Base-by-base conservation (phyloP, 2,329 filamentous ascomycete genomes). In the Monosporascus sp. region DNA sequence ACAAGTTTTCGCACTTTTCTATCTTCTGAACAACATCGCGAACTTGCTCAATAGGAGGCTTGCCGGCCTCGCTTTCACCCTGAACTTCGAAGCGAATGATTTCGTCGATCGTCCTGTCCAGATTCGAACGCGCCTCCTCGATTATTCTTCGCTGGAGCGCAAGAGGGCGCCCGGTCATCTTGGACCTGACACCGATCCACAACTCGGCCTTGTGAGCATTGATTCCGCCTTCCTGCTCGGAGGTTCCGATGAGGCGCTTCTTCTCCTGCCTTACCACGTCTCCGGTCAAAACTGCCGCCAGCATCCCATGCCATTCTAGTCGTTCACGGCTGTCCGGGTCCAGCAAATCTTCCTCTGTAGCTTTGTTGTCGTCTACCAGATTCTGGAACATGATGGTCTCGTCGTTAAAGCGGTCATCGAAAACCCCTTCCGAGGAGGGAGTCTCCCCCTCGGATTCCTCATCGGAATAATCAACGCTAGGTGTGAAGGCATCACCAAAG, bases 191-290 rank as follows among this genome's bases (percentile, higher is more conserved):
- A 7, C 91, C 93, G 46, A 97, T 76, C 92, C 94, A 99, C 20
- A 97, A 80, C 66, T 90, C 88, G 34, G 84, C 83, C 65, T 88
- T 88, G 59, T 91, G 84, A 46, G 90, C 88, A 48, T 82, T 78
- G 59, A 82, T 82, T 52, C 78, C 80, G 8, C 74, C 68, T 56
- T 80, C 75, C 60, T 80, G 77, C 51, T 86, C 84, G 14, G 79
- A 77, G 4, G 90, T 87, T 46, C 91, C 92, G 61, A 95, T 94
- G 65, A 99, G 73, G 45, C 94, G 85, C 71, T 96, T 96, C 79
- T 99, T 99, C 74, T 99, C 94, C 71, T 99, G 94, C 64, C 91
- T 90, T 54, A 99, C 93, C 8, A 99, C 94, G 69, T 99, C 94
- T 60, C 94, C 94, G 1, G 92, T 97, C 61, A 99, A 76, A 4